A percentile compares a stretch with the other conserved stretches of the same genome.
These are phyloP conservation scores for Parathielavia appendiculata DNA, from an alignment of 495 filamentous ascomycete genomes.

Conservation along the genomic window DNA sequence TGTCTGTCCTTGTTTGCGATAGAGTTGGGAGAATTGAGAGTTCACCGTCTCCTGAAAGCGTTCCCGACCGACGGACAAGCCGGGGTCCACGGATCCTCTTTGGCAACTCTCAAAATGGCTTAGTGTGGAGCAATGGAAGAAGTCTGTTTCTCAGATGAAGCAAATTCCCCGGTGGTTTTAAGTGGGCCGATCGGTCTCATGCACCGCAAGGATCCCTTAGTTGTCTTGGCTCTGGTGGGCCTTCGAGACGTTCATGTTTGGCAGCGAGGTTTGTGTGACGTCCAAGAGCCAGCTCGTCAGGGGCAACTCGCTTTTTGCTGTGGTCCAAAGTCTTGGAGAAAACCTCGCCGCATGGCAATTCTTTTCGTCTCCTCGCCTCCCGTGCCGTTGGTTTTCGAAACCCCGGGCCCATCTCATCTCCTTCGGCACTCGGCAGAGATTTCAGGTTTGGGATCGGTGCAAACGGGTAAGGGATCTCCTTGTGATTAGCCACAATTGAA, in stretches of 20 bases:
- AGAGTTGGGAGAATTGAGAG: not conserved
- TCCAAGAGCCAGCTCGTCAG: not conserved
- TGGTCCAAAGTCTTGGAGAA: not conserved
- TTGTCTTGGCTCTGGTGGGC: slow-evolving; percentile 6
- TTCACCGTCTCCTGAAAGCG: slow-evolving; percentile 4
- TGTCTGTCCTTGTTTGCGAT: not conserved
- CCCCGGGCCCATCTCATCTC: no score
- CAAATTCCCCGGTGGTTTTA: slow-evolving; percentile 12
- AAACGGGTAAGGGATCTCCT: not conserved
- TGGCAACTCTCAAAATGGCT: slow-evolving; percentile 10
- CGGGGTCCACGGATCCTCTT: slow-evolving; percentile 13
- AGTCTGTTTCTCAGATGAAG: slow-evolving; percentile 11
- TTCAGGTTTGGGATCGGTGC: not conserved
- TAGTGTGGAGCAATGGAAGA: slow-evolving; percentile 13
- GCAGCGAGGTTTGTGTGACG: not conserved
- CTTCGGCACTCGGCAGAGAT: not conserved
- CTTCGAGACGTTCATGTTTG: not conserved
- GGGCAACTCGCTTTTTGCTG: not conserved
- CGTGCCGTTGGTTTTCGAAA: no score
- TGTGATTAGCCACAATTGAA: not conserved
- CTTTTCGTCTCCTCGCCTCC: no score
- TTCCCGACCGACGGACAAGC: not conserved
- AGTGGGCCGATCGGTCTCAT: slow-evolving; percentile 13
- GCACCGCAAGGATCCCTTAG: not conserved
- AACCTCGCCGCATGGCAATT: no score